Evolutionary conservation across 176 grass and related monocot species (phyloP).

Genomic region (Lolium perenne): DNA sequence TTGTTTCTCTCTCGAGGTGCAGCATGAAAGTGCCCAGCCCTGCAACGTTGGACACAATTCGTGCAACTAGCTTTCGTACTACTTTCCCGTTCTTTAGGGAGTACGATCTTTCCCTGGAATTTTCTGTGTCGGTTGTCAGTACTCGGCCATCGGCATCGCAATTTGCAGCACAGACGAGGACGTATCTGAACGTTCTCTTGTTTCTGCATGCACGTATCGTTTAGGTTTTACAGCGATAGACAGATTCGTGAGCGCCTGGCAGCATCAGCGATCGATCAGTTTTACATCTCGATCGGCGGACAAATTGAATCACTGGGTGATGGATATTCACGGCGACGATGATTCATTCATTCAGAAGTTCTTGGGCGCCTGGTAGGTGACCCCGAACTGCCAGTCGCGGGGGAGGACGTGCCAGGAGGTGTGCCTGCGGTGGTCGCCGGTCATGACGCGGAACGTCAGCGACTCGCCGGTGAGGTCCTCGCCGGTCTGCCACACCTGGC

Average conservation of each 20-base stretch:
- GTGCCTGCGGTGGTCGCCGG: constrained; percentile 72
- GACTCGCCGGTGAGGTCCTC: constrained; percentile 69
- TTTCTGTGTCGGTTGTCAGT: background rate
- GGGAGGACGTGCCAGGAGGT: constrained; percentile 68
- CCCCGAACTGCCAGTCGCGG: constrained; percentile 64
- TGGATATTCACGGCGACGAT: background rate
- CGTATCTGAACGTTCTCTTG: background rate
- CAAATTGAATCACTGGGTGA: background rate
- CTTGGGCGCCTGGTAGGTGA: constrained; percentile 43
- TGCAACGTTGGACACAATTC: background rate
- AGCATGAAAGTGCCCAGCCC: constrained; percentile 10
- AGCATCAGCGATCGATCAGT: background rate
- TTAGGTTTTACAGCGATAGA: background rate
- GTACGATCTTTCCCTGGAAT: background rate
- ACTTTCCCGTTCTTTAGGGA: too few species aligned
- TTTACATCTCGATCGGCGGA: background rate
- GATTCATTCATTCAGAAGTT: background rate
- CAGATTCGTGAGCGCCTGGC: background rate
- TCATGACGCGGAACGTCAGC: constrained; percentile 58
- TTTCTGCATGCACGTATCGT: background rate
- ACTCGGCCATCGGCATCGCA: background rate
- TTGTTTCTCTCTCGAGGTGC: background rate
- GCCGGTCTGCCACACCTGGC: constrained; percentile 68
- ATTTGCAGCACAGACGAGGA: background rate
- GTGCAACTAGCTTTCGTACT: background rate